A percentile compares a stretch with the other conserved stretches of the same genome.
phyloP scores from a whole-genome alignment of 495 filamentous ascomycete genomes.

The Aspergillus wentii region DNA sequence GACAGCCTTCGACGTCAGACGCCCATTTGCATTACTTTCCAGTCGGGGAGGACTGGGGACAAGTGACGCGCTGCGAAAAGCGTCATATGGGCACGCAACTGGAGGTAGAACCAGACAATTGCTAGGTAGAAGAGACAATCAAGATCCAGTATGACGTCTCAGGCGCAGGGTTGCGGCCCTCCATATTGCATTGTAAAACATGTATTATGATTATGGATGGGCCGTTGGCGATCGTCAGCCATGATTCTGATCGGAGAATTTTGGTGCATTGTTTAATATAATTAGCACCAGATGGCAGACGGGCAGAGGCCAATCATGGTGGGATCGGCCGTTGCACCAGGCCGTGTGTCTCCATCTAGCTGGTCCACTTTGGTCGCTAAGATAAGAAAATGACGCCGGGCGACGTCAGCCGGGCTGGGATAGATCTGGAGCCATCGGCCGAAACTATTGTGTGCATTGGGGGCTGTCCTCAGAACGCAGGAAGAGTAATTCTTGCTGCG shows the following conservation, averaged over 20 bases:
- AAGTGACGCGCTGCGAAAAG: too few relatives aligned
- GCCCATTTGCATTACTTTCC: background rate
- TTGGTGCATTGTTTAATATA: slow-evolving; percentile 3
- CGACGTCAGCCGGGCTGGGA: slow-evolving; percentile 10
- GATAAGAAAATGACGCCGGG: slow-evolving; percentile 11
- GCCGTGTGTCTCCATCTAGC: slow-evolving; percentile 4
- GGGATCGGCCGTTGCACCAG: background rate
- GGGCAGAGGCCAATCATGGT: slow-evolving; percentile 1
- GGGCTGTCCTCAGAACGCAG: too few relatives aligned
- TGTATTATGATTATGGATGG: background rate
- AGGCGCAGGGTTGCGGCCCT: too few relatives aligned
- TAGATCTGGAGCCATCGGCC: too few relatives aligned
- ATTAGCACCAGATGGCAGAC: slow-evolving; percentile 5
- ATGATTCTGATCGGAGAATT: background rate
- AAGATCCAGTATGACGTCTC: background rate
- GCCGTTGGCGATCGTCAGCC: slow-evolving; percentile 1
- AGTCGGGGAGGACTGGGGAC: background rate
- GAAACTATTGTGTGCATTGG: too few relatives aligned
- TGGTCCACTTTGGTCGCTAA: slow-evolving; percentile 3
- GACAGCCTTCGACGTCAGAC: too few relatives aligned
- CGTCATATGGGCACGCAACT: too few relatives aligned
- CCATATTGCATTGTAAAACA: background rate
- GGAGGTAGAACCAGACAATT: too few relatives aligned
- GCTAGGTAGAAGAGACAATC: too few relatives aligned
- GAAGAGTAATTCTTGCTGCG: too few relatives aligned